Evolutionary conservation across 768 basidiomycete species (phyloP).

Genomic region (Amanita molliuscula): DNA sequence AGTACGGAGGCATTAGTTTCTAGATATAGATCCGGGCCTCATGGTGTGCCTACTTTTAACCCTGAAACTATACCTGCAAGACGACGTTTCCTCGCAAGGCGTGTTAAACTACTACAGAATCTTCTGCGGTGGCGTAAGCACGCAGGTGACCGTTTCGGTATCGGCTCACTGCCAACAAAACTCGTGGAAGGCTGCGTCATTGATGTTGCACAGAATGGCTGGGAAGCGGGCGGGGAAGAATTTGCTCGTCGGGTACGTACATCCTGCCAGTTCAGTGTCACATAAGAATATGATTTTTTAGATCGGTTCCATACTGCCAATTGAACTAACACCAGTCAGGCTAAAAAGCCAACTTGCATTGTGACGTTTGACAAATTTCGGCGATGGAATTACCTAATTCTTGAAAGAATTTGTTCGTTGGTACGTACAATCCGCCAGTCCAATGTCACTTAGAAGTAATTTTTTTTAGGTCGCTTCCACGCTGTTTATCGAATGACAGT

Average conservation of each 20-base stretch:
- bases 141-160: conserved; percentile 45
- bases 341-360: conserved; percentile 15
- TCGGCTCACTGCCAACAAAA: conserved; percentile 42
- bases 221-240: conserved; percentile 82
- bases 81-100: conserved; percentile 52
- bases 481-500: conserved; percentile 24
- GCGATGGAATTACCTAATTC: too few species aligned
- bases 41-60: conserved; percentile 44
- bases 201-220: conserved; percentile 61
- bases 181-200: conserved; percentile 52
- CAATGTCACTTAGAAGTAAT: background rate
- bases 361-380: conserved; percentile 5
- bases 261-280: background rate
- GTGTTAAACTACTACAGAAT: conserved; percentile 65
- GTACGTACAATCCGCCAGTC: conserved; percentile 21
- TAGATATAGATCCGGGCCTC: conserved; percentile 32
- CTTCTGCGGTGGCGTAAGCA: conserved; percentile 71
- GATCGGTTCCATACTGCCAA: conserved; percentile 27
- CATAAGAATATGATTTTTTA: conserved; percentile 9
- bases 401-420: conserved; percentile 45
- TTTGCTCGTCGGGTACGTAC: conserved; percentile 45
- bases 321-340: conserved; percentile 20
- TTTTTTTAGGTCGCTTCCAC: conserved; percentile 22
- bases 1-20: conserved; percentile 38
- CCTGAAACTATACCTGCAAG: conserved; percentile 69